Conservation (phyloP, 139 green algal genomes). For the Mesotaenium endlicherianum region DNA sequence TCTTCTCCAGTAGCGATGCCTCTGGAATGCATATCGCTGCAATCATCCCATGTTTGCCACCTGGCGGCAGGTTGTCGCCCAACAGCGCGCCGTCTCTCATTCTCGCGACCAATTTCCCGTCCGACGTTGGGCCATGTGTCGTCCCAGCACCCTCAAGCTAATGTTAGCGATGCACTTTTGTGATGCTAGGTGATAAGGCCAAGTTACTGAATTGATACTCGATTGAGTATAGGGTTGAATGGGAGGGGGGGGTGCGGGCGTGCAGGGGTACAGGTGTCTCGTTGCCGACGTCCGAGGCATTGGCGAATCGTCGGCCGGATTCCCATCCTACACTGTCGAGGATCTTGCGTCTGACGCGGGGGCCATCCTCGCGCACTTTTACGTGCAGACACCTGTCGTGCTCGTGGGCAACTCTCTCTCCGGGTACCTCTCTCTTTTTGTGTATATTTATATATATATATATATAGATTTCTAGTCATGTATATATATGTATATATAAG, state of each 20-base stretch:
- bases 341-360: not conserved
- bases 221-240: no score
- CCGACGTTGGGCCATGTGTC: no score
- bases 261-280: not conserved
- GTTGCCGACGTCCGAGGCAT: not conserved
- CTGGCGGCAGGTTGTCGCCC: no score
- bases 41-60: no score
- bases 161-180: no score
- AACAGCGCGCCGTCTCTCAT: no score
- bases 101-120: no score
- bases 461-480: not conserved
- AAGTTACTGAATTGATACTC: no score
- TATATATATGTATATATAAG: not conserved
- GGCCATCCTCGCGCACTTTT: not conserved
- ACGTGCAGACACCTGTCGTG: not conserved
- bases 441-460: not conserved
- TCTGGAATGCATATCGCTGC: no score
- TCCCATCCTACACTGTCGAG: not conserved
- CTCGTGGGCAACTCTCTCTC: conserved; percentile 14
- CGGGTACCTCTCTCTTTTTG: conserved; percentile 4
- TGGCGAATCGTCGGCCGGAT: not conserved
- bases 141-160: no score
- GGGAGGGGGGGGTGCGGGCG: not conserved
- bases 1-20: no score
- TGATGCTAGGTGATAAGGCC: no score